phyloP scores from a whole-genome alignment of 2,329 filamentous ascomycete genomes.

The Celoporthe dispersa region DNA sequence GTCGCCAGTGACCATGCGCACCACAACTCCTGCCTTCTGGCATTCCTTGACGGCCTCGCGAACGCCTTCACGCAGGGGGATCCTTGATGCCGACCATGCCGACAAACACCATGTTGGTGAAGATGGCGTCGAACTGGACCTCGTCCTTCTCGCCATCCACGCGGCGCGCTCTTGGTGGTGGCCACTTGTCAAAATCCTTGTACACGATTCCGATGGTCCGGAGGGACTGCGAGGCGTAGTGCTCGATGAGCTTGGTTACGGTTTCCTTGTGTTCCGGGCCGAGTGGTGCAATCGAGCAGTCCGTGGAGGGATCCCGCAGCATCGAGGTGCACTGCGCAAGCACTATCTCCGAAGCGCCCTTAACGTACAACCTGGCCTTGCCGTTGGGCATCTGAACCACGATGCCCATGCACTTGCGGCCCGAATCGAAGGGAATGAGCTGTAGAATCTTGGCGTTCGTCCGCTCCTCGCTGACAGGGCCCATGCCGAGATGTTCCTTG shows the following conservation, averaged over 20 bases:
- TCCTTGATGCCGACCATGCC: constrained; percentile 81
- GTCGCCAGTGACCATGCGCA: constrained; percentile 86
- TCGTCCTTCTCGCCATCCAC: constrained; percentile 61
- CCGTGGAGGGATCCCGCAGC: constrained; percentile 53
- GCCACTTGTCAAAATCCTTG: constrained; percentile 84
- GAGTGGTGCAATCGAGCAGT: constrained; percentile 48
- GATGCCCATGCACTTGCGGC: constrained; percentile 73
- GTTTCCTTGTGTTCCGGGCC: constrained; percentile 58
- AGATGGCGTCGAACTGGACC: constrained; percentile 69
- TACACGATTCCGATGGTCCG: constrained; percentile 85
- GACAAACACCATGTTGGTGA: constrained; percentile 69
- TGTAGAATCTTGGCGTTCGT: constrained; percentile 60
- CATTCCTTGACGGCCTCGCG: constrained; percentile 73
- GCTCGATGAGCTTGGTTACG: constrained; percentile 71
- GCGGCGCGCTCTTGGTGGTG: constrained; percentile 65
- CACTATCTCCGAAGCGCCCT: constrained; percentile 70
- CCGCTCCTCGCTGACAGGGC: constrained; percentile 66
- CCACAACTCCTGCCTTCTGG: constrained; percentile 76
- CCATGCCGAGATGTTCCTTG: constrained; percentile 68
- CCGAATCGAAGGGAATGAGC: constrained; percentile 76
- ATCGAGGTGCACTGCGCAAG: constrained; percentile 59
- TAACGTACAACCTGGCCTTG: constrained; percentile 61
- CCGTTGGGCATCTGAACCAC: constrained; percentile 58
- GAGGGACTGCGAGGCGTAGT: constrained; percentile 78
- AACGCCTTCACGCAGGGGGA: constrained; percentile 76